A percentile compares a stretch with the other conserved stretches of the same genome.
Evolutionary conservation across 1,139 yeast species (phyloP).

Genomic region (Diutina siamensis): DNA sequence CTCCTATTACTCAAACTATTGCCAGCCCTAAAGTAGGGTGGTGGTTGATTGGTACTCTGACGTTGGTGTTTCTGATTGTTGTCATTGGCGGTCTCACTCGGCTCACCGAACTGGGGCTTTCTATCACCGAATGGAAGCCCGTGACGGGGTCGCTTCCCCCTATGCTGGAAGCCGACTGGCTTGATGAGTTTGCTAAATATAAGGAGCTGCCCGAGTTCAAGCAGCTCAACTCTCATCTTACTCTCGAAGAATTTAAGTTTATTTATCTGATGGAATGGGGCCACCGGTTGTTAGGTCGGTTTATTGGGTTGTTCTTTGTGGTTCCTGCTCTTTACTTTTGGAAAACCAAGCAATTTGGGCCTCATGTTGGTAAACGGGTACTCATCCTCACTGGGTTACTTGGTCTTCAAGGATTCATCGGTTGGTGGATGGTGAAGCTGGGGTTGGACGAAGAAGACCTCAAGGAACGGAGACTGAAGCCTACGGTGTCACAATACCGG

Average conservation of each 20-base stretch:
- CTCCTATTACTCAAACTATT: background rate
- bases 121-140: slow-evolving; percentile 98
- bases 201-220: slow-evolving; percentile 83
- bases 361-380: slow-evolving; percentile 56
- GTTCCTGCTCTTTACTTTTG: slow-evolving; percentile 82
- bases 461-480: slow-evolving; percentile 72
- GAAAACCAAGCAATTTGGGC: slow-evolving; percentile 50
- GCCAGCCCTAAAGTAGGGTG: slow-evolving; percentile 34
- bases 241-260: slow-evolving; percentile 87
- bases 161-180: slow-evolving; percentile 69
- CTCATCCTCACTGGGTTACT: slow-evolving; percentile 63
- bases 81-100: slow-evolving; percentile 95
- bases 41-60: slow-evolving; percentile 86
- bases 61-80: slow-evolving; percentile 87
- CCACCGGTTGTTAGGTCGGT: slow-evolving; percentile 85
- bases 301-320: slow-evolving; percentile 74
- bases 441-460: slow-evolving; percentile 81
- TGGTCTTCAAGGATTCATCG: slow-evolving; percentile 91
- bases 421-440: slow-evolving; percentile 99
- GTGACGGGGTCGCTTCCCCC: slow-evolving; percentile 95
- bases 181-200: slow-evolving; percentile 70
- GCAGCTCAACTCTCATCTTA: slow-evolving; percentile 79
- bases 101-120: slow-evolving; percentile 87
- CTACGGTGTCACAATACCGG: slow-evolving; percentile 93
- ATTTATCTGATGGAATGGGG: slow-evolving; percentile 98